phyloP scores from a whole-genome alignment of 768 basidiomycete genomes.

The Pleurotus giganteus region DNA sequence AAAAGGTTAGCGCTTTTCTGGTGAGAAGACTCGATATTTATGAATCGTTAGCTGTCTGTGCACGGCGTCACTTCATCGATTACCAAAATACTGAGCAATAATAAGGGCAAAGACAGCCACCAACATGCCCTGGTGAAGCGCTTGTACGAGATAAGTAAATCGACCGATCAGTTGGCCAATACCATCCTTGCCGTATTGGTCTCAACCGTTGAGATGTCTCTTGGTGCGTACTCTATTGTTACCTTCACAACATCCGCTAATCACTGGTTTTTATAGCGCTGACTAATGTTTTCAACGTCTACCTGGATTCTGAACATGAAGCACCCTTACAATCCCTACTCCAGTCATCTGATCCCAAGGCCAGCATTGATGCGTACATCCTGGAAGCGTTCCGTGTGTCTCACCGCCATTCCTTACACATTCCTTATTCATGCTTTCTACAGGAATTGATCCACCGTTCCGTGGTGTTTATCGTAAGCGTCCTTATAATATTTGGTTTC shows the following conservation, averaged over 20 bases:
- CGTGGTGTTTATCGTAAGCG: constrained; percentile 62
- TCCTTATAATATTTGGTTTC: not conserved
- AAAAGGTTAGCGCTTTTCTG: constrained; percentile 35
- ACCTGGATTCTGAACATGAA: constrained; percentile 50
- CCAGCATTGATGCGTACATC: constrained; percentile 51
- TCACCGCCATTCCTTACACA: not conserved
- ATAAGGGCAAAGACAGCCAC: constrained; percentile 39
- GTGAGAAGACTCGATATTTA: not conserved
- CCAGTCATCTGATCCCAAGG: constrained; percentile 28
- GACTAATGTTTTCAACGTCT: constrained; percentile 64
- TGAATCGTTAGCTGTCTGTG: constrained; percentile 34
- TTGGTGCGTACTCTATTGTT: constrained; percentile 41
- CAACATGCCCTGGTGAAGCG: constrained; percentile 51
- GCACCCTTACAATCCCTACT: constrained; percentile 34
- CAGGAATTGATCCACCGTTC: constrained; percentile 75
- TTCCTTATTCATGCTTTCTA: constrained; percentile 5
- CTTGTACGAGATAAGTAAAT: constrained; percentile 53
- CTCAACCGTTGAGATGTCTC: constrained; percentile 63
- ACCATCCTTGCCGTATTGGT: constrained; percentile 72
- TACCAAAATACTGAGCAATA: constrained; percentile 42
- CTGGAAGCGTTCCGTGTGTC: constrained; percentile 69
- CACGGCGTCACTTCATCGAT: constrained; percentile 43
- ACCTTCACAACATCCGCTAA: not conserved
- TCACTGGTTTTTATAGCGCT: constrained; percentile 38
- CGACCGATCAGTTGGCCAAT: constrained; percentile 63